phyloP scores from a whole-genome alignment of 2,329 filamentous ascomycete species.

The Colletotrichum lupini region DNA sequence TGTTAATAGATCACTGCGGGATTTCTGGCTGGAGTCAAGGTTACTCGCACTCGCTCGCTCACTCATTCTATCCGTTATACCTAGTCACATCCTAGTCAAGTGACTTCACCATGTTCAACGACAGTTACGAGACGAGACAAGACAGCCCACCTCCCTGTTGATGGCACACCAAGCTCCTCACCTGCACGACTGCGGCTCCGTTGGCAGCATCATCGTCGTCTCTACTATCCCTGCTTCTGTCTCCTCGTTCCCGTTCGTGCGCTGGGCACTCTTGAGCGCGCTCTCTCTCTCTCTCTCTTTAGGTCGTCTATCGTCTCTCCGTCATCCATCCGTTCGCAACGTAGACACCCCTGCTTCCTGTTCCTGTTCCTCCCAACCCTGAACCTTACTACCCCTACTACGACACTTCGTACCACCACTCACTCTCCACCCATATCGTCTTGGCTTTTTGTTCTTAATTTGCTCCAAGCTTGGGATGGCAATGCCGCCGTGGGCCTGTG shows the following conservation, averaged over 20 bases:
- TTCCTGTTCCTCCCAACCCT: conserved; percentile 27
- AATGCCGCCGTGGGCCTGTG: conserved; percentile 35
- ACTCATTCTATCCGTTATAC: not conserved
- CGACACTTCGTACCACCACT: not conserved
- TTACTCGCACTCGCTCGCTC: not conserved
- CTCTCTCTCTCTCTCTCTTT: not conserved
- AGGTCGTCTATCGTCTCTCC: conserved; percentile 29
- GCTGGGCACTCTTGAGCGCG: not conserved
- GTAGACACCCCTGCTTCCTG: conserved; percentile 9
- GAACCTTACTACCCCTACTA: conserved; percentile 2
- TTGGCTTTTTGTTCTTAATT: conserved; percentile 36
- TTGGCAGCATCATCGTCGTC: conserved; percentile 21
- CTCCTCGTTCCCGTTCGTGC: not conserved
- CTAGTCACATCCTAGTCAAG: not conserved
- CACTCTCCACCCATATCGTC: conserved; percentile 28
- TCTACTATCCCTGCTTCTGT: not conserved
- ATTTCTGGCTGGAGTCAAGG: not conserved
- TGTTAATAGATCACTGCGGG: no score
- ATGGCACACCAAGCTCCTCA: conserved; percentile 4
- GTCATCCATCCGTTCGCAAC: conserved; percentile 25
- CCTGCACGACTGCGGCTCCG: conserved; percentile 13
- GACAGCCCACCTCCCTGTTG: not conserved
- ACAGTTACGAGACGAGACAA: not conserved
- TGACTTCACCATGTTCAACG: conserved; percentile 2
- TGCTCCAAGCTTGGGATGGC: conserved; percentile 39